Evolutionary conservation across 2,329 filamentous ascomycete genomes (phyloP).

Genomic region (Ceratocystis alfenasii): DNA sequence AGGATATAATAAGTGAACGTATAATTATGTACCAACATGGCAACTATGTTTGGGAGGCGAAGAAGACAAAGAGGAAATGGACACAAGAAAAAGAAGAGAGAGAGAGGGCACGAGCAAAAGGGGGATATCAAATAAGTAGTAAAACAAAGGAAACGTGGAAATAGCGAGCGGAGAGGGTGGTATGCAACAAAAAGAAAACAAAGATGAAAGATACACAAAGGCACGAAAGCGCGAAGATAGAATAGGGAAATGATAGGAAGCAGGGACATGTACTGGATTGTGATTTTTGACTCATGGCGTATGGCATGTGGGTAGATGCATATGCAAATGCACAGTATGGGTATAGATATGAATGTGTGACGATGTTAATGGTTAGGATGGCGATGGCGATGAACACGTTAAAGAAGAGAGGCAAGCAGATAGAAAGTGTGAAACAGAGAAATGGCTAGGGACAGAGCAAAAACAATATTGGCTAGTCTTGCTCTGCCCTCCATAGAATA

Average conservation of each 20-base stretch:
- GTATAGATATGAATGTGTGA: neutral
- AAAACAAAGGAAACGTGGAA: neutral
- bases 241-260: too few relatives aligned
- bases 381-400: neutral
- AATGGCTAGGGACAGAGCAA: neutral
- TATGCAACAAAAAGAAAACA: too few relatives aligned
- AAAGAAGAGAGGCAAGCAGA: neutral
- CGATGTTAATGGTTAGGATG: neutral
- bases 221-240: too few relatives aligned
- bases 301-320: neutral
- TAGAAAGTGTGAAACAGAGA: neutral
- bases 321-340: neutral
- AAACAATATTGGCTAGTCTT: too few relatives aligned
- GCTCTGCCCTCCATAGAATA: too few relatives aligned
- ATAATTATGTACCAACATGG: neutral
- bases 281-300: too few relatives aligned
- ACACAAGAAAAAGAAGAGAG: neutral
- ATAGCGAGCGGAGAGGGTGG: too few relatives aligned
- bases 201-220: too few relatives aligned
- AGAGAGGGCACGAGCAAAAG: neutral
- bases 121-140: neutral
- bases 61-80: neutral
- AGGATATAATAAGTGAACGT: neutral
- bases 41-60: neutral
- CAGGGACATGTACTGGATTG: too few relatives aligned